A percentile compares a stretch with the other conserved stretches of the same genome.
Conservation (phyloP, 805 yeast species). For the Metschnikowia dekortorum region DNA sequence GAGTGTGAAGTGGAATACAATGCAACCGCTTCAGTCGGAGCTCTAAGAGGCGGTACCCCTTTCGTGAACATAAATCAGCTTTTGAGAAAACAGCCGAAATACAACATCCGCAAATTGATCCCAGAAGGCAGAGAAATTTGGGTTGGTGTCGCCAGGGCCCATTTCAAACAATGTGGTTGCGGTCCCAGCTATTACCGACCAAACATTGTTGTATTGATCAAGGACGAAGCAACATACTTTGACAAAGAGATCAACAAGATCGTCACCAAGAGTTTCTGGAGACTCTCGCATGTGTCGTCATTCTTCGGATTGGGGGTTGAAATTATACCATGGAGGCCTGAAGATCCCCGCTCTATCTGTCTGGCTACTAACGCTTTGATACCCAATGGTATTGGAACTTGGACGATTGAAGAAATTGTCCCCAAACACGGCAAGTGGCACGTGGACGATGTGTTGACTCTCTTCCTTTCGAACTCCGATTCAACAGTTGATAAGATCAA, state of each 20-base stretch:
- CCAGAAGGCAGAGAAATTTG: constrained; percentile 36
- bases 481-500: constrained; percentile 32
- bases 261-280: constrained; percentile 13
- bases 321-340: constrained; percentile 33
- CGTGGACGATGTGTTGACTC: constrained; percentile 26
- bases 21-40: constrained; percentile 16
- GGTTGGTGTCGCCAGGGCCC: constrained; percentile 46
- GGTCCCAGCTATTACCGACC: constrained; percentile 43
- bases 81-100: background rate
- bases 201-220: constrained; percentile 33
- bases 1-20: constrained; percentile 18
- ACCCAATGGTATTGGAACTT: constrained; percentile 43
- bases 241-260: background rate
- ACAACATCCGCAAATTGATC: constrained; percentile 7
- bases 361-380: constrained; percentile 38
- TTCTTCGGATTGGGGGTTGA: constrained; percentile 31
- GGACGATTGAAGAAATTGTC: constrained; percentile 22
- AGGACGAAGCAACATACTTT: constrained; percentile 15
- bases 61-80: constrained; percentile 11
- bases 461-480: constrained; percentile 36
- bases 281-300: constrained; percentile 28
- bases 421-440: constrained; percentile 9
- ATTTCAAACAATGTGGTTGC: constrained; percentile 41
- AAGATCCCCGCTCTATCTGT: constrained; percentile 25
- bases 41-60: constrained; percentile 22